A percentile compares a stretch with the other conserved stretches of the same genome.
Conservation (phyloP, 345 rosid genomes). For the Physaria fendleri region DNA sequence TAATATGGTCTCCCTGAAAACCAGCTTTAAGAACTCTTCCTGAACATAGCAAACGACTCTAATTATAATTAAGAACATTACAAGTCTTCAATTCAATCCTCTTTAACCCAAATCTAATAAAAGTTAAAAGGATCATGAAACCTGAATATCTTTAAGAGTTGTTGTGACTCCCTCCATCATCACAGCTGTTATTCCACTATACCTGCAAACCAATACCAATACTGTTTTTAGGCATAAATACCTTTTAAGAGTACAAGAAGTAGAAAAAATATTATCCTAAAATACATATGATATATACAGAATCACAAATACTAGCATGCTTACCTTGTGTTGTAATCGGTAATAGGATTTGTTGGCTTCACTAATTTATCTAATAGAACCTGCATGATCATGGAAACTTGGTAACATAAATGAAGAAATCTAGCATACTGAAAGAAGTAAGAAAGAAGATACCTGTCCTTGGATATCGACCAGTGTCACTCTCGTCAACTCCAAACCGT, state of each 20-base stretch:
- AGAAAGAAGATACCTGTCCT: constrained; percentile 58
- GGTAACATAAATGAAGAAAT: background rate
- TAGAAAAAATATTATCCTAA: background rate
- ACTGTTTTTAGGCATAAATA: background rate
- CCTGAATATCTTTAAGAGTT: constrained; percentile 82
- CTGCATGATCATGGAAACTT: constrained; percentile 34
- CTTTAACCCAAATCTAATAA: background rate
- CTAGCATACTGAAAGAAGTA: background rate
- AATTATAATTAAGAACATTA: constrained; percentile 12
- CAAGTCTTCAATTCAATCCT: background rate
- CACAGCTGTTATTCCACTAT: constrained; percentile 80
- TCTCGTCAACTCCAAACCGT: constrained; percentile 90
- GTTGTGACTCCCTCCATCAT: constrained; percentile 81
- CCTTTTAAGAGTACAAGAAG: background rate
- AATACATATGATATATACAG: background rate
- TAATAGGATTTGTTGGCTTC: constrained; percentile 65
- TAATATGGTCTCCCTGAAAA: constrained; percentile 75
- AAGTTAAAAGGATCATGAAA: constrained; percentile 13
- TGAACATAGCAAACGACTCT: constrained; percentile 37
- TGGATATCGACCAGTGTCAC: constrained; percentile 69
- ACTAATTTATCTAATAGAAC: constrained; percentile 86
- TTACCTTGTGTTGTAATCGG: constrained; percentile 89
- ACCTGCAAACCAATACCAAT: constrained; percentile 43
- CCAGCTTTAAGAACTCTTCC: constrained; percentile 77
- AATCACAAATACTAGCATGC: background rate